phyloP scores from a whole-genome alignment of 306 rosid genomes.

The Vigna radiata region DNA sequence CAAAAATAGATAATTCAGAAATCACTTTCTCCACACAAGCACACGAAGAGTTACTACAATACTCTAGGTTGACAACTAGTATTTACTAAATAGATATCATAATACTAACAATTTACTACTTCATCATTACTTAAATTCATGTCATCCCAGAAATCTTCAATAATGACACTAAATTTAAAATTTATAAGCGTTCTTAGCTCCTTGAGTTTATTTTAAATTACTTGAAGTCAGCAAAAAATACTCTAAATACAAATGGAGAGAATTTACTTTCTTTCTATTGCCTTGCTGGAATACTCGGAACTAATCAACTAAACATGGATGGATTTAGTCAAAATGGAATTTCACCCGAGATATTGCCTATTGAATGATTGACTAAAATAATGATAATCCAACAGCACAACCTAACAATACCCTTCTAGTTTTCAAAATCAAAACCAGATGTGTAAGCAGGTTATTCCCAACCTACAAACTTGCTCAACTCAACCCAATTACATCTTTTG shows the following conservation, averaged over 20 bases:
- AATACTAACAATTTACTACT: conserved; percentile 24
- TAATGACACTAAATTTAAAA: conserved; percentile 22
- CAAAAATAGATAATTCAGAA: conserved; percentile 37
- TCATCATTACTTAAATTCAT: conserved; percentile 20
- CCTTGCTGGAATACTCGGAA: conserved; percentile 19
- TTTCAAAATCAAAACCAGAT: neutral
- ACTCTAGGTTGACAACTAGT: conserved; percentile 1
- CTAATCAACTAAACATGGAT: neutral
- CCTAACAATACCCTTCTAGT: conserved; percentile 14
- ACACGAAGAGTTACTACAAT: neutral
- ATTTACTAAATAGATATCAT: conserved; percentile 6
- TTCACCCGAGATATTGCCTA: neutral
- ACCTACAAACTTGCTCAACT: neutral
- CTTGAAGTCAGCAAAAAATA: conserved; percentile 15
- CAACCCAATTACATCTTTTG: neutral
- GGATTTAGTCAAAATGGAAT: conserved; percentile 34
- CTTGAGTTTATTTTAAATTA: conserved; percentile 33
- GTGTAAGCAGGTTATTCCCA: neutral
- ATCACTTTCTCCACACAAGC: neutral
- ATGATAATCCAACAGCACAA: conserved; percentile 9
- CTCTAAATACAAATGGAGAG: conserved; percentile 6
- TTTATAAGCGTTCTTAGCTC: conserved; percentile 26
- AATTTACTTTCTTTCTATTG: conserved; percentile 1
- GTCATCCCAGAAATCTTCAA: conserved; percentile 32
- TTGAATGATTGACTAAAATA: conserved; percentile 22